Evolutionary conservation across 2,329 filamentous ascomycete genomes (phyloP).

Genomic region (Scedosporium boydii): DNA sequence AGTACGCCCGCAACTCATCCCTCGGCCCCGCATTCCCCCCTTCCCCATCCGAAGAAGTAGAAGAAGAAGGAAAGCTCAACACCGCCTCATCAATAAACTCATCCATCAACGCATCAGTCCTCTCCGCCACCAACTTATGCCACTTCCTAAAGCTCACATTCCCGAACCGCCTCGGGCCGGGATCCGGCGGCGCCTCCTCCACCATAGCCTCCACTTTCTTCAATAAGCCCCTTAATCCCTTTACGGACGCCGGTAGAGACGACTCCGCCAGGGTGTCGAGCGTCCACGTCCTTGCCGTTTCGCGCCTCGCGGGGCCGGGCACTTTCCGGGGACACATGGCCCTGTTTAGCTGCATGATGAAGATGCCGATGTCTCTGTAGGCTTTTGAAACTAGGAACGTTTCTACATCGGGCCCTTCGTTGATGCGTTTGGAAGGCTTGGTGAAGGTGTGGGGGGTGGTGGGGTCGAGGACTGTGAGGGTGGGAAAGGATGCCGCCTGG

Average conservation of each 20-base stretch:
- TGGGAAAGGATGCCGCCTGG: slow-evolving; percentile 11
- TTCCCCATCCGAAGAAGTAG: neutral
- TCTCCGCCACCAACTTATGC: slow-evolving; percentile 59
- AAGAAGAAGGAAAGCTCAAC: slow-evolving; percentile 8
- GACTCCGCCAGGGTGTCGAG: slow-evolving; percentile 2
- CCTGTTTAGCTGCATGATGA: slow-evolving; percentile 82
- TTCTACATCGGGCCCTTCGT: slow-evolving; percentile 72
- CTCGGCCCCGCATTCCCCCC: slow-evolving; percentile 14
- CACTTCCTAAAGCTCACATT: slow-evolving; percentile 86
- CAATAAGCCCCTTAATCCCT: slow-evolving; percentile 57
- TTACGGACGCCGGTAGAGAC: slow-evolving; percentile 42
- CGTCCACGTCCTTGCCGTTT: slow-evolving; percentile 6
- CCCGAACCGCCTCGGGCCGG: slow-evolving; percentile 80
- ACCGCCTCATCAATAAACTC: slow-evolving; percentile 17
- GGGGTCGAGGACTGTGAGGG: slow-evolving; percentile 40
- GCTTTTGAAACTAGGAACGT: slow-evolving; percentile 73
- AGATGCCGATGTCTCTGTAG: slow-evolving; percentile 79
- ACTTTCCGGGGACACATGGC: slow-evolving; percentile 65
- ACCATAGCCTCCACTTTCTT: slow-evolving; percentile 56
- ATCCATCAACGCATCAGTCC: slow-evolving; percentile 42
- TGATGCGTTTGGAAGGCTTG: slow-evolving; percentile 68
- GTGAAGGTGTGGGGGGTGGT: slow-evolving; percentile 45
- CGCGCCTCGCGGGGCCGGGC: slow-evolving; percentile 17
- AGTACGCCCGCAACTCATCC: slow-evolving; percentile 40
- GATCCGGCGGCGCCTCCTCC: slow-evolving; percentile 71